These are phyloP conservation scores for Volvox africanus DNA, from an alignment of 139 green algal genomes.

Conservation along the genomic window DNA sequence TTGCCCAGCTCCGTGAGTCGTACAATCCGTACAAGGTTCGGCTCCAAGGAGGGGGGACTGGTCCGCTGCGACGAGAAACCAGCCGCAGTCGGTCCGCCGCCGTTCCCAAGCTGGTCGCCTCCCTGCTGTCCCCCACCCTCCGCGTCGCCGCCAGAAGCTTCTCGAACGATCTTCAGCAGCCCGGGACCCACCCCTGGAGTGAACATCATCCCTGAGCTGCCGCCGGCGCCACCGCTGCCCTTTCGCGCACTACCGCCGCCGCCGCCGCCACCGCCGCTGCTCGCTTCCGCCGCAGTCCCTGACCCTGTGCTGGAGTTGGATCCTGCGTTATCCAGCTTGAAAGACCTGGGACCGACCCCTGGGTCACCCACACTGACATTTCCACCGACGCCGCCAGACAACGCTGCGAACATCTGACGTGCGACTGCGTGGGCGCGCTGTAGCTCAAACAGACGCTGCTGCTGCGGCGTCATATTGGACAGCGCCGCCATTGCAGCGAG, in stretches of 20 bases:
- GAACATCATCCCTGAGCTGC: background rate
- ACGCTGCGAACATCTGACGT: background rate
- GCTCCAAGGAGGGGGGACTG: background rate
- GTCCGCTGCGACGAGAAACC: background rate
- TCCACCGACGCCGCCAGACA: background rate
- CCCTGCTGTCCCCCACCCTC: background rate
- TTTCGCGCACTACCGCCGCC: background rate
- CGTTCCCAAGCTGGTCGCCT: no score
- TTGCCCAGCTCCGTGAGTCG: constrained; percentile 29
- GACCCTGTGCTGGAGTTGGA: background rate
- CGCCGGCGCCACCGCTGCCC: background rate
- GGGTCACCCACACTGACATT: constrained; percentile 1
- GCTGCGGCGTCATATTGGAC: constrained; percentile 42
- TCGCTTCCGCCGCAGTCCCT: background rate
- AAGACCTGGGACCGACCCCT: background rate
- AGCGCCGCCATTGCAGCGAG: constrained; percentile 36
- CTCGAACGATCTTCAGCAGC: background rate
- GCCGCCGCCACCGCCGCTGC: background rate
- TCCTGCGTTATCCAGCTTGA: background rate
- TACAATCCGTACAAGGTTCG: constrained; percentile 30
- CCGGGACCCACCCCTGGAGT: background rate
- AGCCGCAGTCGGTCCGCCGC: no score
- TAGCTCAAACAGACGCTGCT: constrained; percentile 17
- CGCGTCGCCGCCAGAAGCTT: background rate
- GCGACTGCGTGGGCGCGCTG: constrained; percentile 25